A percentile compares a stretch with the other conserved stretches of the same genome.
These are phyloP conservation scores for Boletus huronensis DNA, from an alignment of 768 basidiomycete genomes.

Conservation along the genomic window DNA sequence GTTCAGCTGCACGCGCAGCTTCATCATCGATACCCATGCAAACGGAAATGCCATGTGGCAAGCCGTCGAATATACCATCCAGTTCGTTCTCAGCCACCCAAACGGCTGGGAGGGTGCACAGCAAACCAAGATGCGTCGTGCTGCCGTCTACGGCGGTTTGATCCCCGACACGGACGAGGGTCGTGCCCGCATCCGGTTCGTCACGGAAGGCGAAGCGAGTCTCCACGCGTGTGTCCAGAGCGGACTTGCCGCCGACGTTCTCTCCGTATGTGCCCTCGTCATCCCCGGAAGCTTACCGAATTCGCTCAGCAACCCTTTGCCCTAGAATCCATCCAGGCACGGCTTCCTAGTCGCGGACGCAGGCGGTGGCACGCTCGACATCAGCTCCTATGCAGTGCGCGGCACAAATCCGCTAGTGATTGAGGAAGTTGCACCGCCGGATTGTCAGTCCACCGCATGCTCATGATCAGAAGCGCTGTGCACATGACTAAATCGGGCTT, in stretches of 20 bases:
- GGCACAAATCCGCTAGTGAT: conserved; percentile 68
- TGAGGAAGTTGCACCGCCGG: conserved; percentile 80
- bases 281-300: background rate
- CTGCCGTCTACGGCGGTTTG: conserved; percentile 66
- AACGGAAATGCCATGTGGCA: conserved; percentile 67
- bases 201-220: conserved; percentile 83
- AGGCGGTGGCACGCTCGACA: conserved; percentile 78
- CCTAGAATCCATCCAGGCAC: conserved; percentile 66
- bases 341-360: conserved; percentile 81
- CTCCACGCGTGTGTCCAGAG: conserved; percentile 77
- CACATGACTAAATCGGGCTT: conserved; percentile 6
- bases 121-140: conserved; percentile 73
- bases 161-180: conserved; percentile 74
- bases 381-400: conserved; percentile 75
- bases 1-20: conserved; percentile 67
- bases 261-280: conserved; percentile 48
- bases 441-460: conserved; percentile 47
- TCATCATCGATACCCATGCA: conserved; percentile 82
- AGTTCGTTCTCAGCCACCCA: conserved; percentile 75
- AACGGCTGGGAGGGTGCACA: conserved; percentile 81
- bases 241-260: conserved; percentile 72
- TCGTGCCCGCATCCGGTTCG: conserved; percentile 69
- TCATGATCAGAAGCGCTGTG: too few relatives aligned
- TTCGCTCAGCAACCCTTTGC: conserved; percentile 4
- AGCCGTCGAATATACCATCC: conserved; percentile 64